A percentile compares a stretch with the other conserved stretches of the same genome.
Evolutionary conservation across 176 grass and related monocot genomes (phyloP).

Genomic region (Oryza glumipatula): DNA sequence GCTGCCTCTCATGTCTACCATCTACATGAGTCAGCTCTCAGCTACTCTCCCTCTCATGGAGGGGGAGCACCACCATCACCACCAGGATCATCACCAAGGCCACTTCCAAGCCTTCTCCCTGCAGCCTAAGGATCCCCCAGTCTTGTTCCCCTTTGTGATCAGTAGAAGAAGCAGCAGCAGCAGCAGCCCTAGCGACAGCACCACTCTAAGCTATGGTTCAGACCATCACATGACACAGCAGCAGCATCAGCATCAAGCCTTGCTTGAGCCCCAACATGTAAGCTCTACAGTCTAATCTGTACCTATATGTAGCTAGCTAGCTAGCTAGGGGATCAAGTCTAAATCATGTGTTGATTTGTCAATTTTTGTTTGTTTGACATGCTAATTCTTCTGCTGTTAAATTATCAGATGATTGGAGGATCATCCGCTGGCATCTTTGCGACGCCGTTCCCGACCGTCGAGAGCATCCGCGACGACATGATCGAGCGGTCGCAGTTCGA

Average conservation of each 20-base stretch:
- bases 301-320: not conserved
- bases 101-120: constrained; percentile 67
- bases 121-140: constrained; percentile 47
- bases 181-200: constrained; percentile 34
- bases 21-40: constrained; percentile 84
- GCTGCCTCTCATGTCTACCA: constrained; percentile 55
- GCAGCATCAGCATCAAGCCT: not conserved
- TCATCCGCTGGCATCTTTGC: constrained; percentile 24
- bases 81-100: constrained; percentile 34
- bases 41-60: constrained; percentile 65
- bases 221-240: constrained; percentile 51
- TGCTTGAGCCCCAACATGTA: constrained; percentile 47
- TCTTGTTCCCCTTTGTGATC: constrained; percentile 69
- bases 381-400: not conserved
- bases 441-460: constrained; percentile 49
- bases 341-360: not conserved
- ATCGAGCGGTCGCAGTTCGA: constrained; percentile 57
- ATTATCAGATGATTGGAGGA: constrained; percentile 52
- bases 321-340: not conserved
- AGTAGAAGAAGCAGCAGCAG: constrained; percentile 45
- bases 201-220: constrained; percentile 47
- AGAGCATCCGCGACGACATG: constrained; percentile 64
- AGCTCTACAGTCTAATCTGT: not conserved
- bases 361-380: not conserved
- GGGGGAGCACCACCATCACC: constrained; percentile 52